Conservation (phyloP, 352 stramenopile genomes). For the Pythium pectinolyticum region DNA sequence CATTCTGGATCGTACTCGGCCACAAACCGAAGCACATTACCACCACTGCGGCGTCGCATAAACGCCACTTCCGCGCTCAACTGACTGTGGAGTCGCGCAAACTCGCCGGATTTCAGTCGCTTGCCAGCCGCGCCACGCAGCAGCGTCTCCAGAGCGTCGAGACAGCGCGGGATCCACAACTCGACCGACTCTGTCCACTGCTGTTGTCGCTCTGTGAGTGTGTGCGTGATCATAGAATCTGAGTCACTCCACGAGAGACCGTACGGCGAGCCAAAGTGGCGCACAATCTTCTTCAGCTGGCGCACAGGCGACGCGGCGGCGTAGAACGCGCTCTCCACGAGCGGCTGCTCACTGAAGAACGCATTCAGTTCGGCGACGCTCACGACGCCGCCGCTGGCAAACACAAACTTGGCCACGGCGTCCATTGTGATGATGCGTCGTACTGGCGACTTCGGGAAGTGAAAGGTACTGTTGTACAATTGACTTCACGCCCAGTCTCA, state of each 20-base stretch:
- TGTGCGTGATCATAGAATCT: slow-evolving; percentile 1
- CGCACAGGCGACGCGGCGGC: slow-evolving; percentile 5
- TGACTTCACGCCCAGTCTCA: no score
- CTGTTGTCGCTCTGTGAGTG: slow-evolving; percentile 7
- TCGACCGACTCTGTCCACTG: not conserved
- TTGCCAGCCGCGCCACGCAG: not conserved
- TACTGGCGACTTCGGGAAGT: not conserved
- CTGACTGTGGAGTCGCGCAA: not conserved
- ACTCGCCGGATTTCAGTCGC: not conserved
- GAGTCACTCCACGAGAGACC: slow-evolving; percentile 12
- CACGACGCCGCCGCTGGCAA: slow-evolving; percentile 11
- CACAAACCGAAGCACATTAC: slow-evolving; percentile 4
- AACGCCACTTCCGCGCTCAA: slow-evolving; percentile 10
- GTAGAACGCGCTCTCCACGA: not conserved
- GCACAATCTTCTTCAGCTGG: slow-evolving; percentile 19
- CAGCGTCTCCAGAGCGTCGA: slow-evolving; percentile 8
- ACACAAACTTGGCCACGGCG: slow-evolving; percentile 19
- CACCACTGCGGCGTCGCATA: slow-evolving; percentile 6
- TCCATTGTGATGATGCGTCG: slow-evolving; percentile 17
- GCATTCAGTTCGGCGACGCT: slow-evolving; percentile 1
- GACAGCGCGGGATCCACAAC: not conserved
- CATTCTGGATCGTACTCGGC: not conserved
- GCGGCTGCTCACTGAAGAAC: slow-evolving; percentile 2
- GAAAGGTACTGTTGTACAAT: not conserved
- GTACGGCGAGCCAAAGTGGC: not conserved